A percentile compares a stretch with the other conserved stretches of the same genome.
These are phyloP conservation scores for Panus rudis DNA, from an alignment of 768 basidiomycete genomes.

Conservation along the genomic window DNA sequence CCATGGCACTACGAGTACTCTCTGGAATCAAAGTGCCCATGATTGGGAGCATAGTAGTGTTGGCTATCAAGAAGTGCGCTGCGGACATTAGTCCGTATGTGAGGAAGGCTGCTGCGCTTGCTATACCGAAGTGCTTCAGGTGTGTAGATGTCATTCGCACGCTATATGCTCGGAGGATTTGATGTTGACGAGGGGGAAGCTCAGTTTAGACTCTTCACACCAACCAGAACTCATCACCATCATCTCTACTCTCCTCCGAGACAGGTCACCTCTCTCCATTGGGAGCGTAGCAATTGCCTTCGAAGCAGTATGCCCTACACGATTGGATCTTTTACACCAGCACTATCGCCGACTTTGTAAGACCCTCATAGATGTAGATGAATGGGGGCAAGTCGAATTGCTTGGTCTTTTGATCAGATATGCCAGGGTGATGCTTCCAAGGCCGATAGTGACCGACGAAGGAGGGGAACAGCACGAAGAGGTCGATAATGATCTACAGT, in stretches of 20 bases:
- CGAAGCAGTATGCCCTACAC: slow-evolving; percentile 76
- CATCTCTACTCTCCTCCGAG: slow-evolving; percentile 56
- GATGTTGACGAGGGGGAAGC: background rate
- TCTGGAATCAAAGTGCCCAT: slow-evolving; percentile 88
- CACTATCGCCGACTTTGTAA: slow-evolving; percentile 83
- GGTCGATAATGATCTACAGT: slow-evolving; percentile 68
- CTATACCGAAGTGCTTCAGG: slow-evolving; percentile 83
- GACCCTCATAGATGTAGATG: slow-evolving; percentile 85
- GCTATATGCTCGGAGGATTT: slow-evolving; percentile 7
- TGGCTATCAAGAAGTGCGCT: slow-evolving; percentile 90
- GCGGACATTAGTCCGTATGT: slow-evolving; percentile 93
- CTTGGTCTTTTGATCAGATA: slow-evolving; percentile 78
- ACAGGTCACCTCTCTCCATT: slow-evolving; percentile 80
- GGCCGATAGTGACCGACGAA: slow-evolving; percentile 37
- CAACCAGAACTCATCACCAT: slow-evolving; percentile 65
- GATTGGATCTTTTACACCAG: slow-evolving; percentile 80
- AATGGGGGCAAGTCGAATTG: slow-evolving; percentile 89
- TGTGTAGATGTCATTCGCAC: no score
- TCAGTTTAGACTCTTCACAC: slow-evolving; percentile 69
- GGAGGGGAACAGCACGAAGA: slow-evolving; percentile 40
- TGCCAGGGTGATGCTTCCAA: slow-evolving; percentile 73
- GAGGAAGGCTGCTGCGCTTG: slow-evolving; percentile 85
- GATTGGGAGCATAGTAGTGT: slow-evolving; percentile 77
- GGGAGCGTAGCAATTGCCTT: slow-evolving; percentile 86
- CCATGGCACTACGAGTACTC: slow-evolving; percentile 91